These are phyloP conservation scores for Penicillium soppii DNA, from an alignment of 495 filamentous ascomycete genomes.

Conservation along the genomic window DNA sequence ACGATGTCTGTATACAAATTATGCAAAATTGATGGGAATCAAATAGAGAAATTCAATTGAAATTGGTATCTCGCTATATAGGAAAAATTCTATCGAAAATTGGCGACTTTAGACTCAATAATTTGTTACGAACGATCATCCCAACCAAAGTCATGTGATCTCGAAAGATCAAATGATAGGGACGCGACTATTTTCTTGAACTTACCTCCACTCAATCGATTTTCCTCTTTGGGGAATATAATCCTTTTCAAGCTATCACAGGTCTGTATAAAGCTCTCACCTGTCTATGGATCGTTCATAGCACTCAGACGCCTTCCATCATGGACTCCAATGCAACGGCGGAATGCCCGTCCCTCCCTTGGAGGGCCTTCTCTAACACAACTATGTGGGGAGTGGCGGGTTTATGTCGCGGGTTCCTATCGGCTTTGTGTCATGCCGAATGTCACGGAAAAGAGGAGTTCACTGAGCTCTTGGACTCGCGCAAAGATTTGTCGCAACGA, in stretches of 20 bases:
- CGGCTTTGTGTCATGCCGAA: constrained; percentile 48
- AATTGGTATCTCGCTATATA: too few relatives aligned
- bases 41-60: too few relatives aligned
- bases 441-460: constrained; percentile 73
- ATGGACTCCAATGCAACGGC: constrained; percentile 43
- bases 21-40: too few relatives aligned
- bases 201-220: neutral
- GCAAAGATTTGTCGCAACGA: constrained; percentile 66
- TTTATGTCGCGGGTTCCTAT: constrained; percentile 49
- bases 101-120: neutral
- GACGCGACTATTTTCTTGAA: constrained; percentile 1
- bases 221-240: neutral
- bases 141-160: constrained; percentile 29
- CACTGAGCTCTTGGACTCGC: constrained; percentile 68
- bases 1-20: too few relatives aligned
- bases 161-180: constrained; percentile 11
- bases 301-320: constrained; percentile 25
- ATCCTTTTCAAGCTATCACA: constrained; percentile 1
- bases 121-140: constrained; percentile 10
- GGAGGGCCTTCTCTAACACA: constrained; percentile 41
- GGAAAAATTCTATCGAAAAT: too few relatives aligned
- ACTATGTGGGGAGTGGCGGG: constrained; percentile 46
- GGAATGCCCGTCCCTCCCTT: constrained; percentile 42
- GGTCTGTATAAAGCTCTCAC: neutral
- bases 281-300: constrained; percentile 32